These are phyloP conservation scores for Macadamia tetraphylla DNA, from an alignment of 164 flowering plant genomes.

Conservation along the genomic window DNA sequence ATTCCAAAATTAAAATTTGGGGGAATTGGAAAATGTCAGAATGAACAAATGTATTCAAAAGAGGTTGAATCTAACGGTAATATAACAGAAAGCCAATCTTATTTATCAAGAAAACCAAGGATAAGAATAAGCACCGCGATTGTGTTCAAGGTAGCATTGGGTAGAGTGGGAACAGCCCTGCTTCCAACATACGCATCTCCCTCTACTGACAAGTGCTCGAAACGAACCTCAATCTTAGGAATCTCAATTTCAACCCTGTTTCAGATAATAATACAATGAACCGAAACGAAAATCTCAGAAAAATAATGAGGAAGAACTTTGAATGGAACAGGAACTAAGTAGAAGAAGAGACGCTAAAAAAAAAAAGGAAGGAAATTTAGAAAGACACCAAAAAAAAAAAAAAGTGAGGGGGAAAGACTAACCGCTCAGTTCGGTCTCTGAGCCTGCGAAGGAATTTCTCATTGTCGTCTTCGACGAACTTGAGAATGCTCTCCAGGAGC, in stretches of 20 bases:
- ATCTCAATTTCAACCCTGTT: conserved; percentile 55
- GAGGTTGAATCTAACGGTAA: neutral
- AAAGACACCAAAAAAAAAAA: neutral
- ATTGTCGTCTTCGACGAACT: conserved; percentile 48
- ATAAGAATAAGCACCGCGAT: conserved; percentile 36
- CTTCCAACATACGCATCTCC: conserved; percentile 56
- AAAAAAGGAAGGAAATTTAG: neutral
- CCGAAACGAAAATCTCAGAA: too few species aligned
- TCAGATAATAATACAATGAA: too few species aligned
- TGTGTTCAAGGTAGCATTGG: conserved; percentile 41
- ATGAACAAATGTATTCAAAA: neutral
- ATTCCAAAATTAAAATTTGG: neutral
- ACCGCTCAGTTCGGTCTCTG: conserved; percentile 54
- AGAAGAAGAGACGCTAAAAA: neutral
- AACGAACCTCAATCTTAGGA: conserved; percentile 63
- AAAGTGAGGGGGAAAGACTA: neutral
- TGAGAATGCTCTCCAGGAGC: conserved; percentile 43
- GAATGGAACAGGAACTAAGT: neutral
- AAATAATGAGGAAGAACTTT: too few species aligned
- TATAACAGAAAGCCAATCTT: too few species aligned
- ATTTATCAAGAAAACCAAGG: neutral
- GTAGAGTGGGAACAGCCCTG: conserved; percentile 63
- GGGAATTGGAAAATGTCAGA: too few species aligned
- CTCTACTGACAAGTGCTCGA: conserved; percentile 45
- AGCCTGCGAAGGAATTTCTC: conserved; percentile 37